Conservation (phyloP, 805 yeast genomes). For the Wickerhamiella parazyma region DNA sequence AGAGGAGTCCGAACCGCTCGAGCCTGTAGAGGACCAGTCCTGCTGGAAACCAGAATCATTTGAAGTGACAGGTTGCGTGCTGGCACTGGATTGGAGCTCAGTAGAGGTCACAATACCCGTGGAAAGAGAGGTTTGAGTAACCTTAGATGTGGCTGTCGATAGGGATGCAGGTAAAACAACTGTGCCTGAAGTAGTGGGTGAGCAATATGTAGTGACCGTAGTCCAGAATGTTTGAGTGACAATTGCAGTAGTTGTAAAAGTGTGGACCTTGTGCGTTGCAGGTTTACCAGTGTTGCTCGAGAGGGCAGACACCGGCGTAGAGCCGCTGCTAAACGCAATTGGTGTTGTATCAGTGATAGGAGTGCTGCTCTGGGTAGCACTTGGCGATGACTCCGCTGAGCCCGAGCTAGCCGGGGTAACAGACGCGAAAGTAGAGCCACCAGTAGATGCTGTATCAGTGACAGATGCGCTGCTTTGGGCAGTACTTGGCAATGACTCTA, state of each 20-base stretch:
- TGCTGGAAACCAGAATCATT: too few relatives aligned
- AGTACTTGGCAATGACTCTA: not conserved
- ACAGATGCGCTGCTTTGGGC: not conserved
- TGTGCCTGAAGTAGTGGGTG: not conserved
- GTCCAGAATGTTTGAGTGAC: conserved; percentile 7
- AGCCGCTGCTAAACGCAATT: too few relatives aligned
- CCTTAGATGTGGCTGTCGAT: not conserved
- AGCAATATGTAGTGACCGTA: conserved; percentile 5
- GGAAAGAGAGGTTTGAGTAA: not conserved
- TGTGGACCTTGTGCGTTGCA: not conserved
- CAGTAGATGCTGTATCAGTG: not conserved
- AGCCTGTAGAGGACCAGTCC: too few relatives aligned
- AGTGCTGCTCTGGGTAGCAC: too few relatives aligned
- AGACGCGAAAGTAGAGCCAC: not conserved
- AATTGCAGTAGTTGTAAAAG: conserved; percentile 1
- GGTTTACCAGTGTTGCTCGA: not conserved
- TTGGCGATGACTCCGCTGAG: too few relatives aligned
- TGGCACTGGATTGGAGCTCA: not conserved
- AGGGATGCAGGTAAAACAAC: conserved; percentile 5
- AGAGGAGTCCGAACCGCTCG: too few relatives aligned
- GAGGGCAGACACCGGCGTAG: not conserved
- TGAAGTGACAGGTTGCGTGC: too few relatives aligned
- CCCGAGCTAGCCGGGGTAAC: too few relatives aligned
- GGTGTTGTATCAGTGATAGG: too few relatives aligned
- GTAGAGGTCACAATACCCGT: conserved; percentile 6